Evolutionary conservation across 805 yeast genomes (phyloP), one percentile per base, ranked within the genome.

Genomic region (Brettanomyces sp.): DNA sequence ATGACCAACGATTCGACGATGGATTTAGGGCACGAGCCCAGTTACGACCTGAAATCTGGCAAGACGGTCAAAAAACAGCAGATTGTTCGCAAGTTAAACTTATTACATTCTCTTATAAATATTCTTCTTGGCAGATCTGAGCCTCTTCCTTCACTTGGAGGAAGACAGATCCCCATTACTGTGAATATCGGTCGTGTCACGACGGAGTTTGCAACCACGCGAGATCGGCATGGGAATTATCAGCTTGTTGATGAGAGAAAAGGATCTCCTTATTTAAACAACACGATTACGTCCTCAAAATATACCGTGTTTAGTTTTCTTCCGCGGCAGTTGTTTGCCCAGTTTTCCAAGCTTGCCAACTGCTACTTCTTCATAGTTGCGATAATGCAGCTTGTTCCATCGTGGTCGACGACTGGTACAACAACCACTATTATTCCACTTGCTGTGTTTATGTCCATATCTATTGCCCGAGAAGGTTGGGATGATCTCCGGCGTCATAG

Each of bases 361-460:
- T 72, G 90, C 50, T 91, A 93, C 63, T 93, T 93, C 65, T 67
- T 93, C 75, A 72, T 80, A 3, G 93, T 93, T 14, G 90, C 98
- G 2, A 84, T 93, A 50, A 69, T 93, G 70, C 99, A 93, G 61
- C 82, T 91, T 90, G 82, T 93, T 42, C 98, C 99, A 0, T 79
- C 89, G 2, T 93, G 96, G 97, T 87, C 96, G 1, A 88, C 99
- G 5, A 93, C 99, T 0, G 99, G 98, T 49, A 84, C 89, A 11
- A 88, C 80, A 59, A 93, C 98, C 3, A 93, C 99, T 2, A 91
- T 93, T 55, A 74, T 90, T 37, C 98, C 99, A 2, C 70, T 93
- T 47, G 67, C 82, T 63, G 75, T 93, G 5, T 93, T 93, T 62
- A 86, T 93, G 66, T 71, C 87, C 6, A 85, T 93, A 25, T 87